Base-by-base conservation (phyloP, 139 green algal genomes). In the Tetradesmus obliquus region DNA sequence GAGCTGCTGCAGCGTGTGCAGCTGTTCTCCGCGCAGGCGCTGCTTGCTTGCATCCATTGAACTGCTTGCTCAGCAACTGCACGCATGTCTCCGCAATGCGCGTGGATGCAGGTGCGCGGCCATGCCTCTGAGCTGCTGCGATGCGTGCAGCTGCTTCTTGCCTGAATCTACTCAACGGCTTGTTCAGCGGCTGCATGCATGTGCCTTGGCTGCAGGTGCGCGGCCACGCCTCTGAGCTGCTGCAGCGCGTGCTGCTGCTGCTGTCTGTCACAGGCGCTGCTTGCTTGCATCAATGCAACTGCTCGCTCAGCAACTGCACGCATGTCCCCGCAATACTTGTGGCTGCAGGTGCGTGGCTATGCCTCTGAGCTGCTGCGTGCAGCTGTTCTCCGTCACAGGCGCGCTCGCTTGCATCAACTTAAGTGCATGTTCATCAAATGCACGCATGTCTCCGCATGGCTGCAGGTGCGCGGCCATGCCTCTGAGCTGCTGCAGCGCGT, bases 61-160 rank as follows among this genome's bases (percentile, higher is more conserved):
- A 45, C 32, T 45, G 32, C 32, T 45, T 45, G 32, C 32, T 45
- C 32, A 45, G 32, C 32, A 45, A 0, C 32, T 45, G 32, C 32
- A 45, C 32, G 32, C 32, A 45, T 45, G 32, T 45, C 32, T 45
- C 32, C 32, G 32, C 32, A 45, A 91, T 98, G 17, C 95, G 32
- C 32, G 32, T 45, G 32, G 0, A 45, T 45, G 15, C 81, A 86
- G 81, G 81, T 86, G 7, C 81, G 81, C 51, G 9, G 4, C 5
- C 85, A 96, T 62, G 91, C 90, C 1, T 58, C 84, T 0, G 5
- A 85, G 24, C 91, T 96, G 91, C 92, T 97, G 45, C 92, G 95
- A 0, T 93, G 94, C 83, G 32, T 45, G 32, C 32, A 96, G 93
- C 96, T 45, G 32, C 32, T 45, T 45, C 32, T 45, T 45, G 32